Evolutionary conservation across 805 yeast species (phyloP).

Genomic region (Kazachstania africana): DNA sequence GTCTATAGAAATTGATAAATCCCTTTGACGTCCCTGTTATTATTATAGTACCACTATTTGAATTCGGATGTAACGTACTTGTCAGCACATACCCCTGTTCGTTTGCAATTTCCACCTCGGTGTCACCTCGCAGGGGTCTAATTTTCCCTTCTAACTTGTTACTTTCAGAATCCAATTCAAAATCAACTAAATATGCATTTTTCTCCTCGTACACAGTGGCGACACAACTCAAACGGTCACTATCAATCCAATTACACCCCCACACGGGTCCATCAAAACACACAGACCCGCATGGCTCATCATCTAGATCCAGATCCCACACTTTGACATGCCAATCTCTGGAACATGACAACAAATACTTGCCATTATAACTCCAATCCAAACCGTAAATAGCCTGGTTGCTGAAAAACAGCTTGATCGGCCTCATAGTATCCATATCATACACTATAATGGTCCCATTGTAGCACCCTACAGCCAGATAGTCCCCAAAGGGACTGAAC

Average conservation of each 20-base stretch:
- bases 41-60: slow-evolving; percentile 30
- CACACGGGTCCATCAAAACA: slow-evolving; percentile 64
- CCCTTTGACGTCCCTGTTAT: slow-evolving; percentile 78
- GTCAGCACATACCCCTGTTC: slow-evolving; percentile 20
- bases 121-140: not conserved
- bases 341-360: slow-evolving; percentile 56
- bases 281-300: slow-evolving; percentile 31
- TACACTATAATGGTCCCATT: slow-evolving; percentile 66
- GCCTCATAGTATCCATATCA: slow-evolving; percentile 51
- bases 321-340: slow-evolving; percentile 74
- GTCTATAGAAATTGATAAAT: slow-evolving; percentile 41
- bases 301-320: slow-evolving; percentile 53
- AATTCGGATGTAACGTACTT: slow-evolving; percentile 22
- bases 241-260: slow-evolving; percentile 30
- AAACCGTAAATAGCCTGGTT: slow-evolving; percentile 58
- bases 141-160: not conserved
- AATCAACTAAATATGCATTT: slow-evolving; percentile 29
- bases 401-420: slow-evolving; percentile 29
- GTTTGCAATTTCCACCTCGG: slow-evolving; percentile 23
- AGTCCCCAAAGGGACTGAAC: slow-evolving; percentile 70
- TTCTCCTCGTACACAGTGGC: slow-evolving; percentile 57
- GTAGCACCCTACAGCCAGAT: slow-evolving; percentile 66
- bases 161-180: slow-evolving; percentile 1
- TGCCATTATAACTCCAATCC: slow-evolving; percentile 55
- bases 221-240: slow-evolving; percentile 18